Percentiles rank a stretch among this genome's conserved stretches.
Evolutionary conservation across 306 rosid species (phyloP).

Genomic region (Gleditsia sinensis): DNA sequence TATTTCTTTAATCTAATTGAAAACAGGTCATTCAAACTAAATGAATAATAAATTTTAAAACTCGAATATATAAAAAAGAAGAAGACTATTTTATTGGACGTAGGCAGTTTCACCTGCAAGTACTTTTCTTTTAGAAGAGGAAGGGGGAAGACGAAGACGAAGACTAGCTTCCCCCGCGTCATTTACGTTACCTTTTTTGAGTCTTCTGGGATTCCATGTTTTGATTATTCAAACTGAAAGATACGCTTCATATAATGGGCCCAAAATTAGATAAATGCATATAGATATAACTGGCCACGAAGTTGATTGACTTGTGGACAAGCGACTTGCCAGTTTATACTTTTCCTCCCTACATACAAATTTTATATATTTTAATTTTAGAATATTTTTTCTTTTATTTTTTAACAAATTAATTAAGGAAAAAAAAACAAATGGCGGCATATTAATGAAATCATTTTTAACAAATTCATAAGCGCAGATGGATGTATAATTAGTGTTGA

Average conservation of each 20-base stretch:
- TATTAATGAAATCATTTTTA: too few relatives aligned
- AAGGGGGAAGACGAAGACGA: too few relatives aligned
- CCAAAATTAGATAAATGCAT: background rate
- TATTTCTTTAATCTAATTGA: too few relatives aligned
- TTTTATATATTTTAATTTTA: background rate
- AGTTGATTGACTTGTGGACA: background rate
- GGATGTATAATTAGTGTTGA: background rate
- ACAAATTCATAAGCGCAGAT: background rate
- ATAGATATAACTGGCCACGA: background rate
- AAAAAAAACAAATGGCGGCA: too few relatives aligned
- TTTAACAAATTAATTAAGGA: too few relatives aligned
- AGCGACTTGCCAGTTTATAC: background rate
- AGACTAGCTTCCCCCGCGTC: constrained; percentile 43
- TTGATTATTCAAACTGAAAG: constrained; percentile 1
- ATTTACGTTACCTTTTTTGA: constrained; percentile 29
- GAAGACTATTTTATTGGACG: constrained; percentile 30
- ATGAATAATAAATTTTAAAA: too few relatives aligned
- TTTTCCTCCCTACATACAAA: background rate
- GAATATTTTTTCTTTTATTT: too few relatives aligned
- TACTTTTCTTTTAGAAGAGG: too few relatives aligned
- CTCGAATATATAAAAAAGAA: background rate
- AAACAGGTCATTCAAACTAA: too few relatives aligned
- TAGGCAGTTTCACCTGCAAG: too few relatives aligned
- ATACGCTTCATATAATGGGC: background rate
- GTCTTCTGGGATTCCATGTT: background rate